phyloP scores from a whole-genome alignment of 129 eudicot genomes.

The Logfia minima region DNA sequence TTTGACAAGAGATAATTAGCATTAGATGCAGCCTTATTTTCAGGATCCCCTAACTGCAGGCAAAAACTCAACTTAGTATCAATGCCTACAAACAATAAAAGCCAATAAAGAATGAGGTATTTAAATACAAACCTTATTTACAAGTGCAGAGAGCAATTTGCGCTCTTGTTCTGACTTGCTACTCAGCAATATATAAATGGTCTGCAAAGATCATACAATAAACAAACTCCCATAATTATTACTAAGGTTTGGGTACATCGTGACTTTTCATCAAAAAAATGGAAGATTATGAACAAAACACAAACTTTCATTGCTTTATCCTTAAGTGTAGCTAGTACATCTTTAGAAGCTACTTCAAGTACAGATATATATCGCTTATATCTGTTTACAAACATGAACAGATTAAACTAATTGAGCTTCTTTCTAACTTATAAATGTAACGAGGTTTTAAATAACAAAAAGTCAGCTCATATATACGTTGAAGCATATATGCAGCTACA shows the following conservation, averaged over 20 bases:
- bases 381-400: constrained; percentile 43
- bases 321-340: constrained; percentile 71
- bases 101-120: neutral
- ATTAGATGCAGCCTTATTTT: constrained; percentile 79
- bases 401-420: neutral
- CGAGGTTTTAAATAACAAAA: too few species aligned
- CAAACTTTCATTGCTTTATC: constrained; percentile 79
- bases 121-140: constrained; percentile 66
- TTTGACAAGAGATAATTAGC: constrained; percentile 82
- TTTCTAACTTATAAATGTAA: too few species aligned
- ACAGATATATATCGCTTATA: constrained; percentile 78
- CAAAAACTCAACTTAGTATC: constrained; percentile 16
- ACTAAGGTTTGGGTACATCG: neutral
- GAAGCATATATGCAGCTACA: constrained; percentile 1
- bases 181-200: constrained; percentile 64
- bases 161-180: constrained; percentile 97
- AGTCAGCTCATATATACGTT: neutral
- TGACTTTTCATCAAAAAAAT: too few species aligned
- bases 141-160: constrained; percentile 72
- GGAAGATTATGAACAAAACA: constrained; percentile 6
- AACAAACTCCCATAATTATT: neutral
- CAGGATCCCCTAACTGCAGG: constrained; percentile 85
- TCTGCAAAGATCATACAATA: constrained; percentile 41
- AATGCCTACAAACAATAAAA: neutral
- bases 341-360: constrained; percentile 89